Conservation (phyloP, 73 alveolate genomes). For the Paramecium primaurelia region DNA sequence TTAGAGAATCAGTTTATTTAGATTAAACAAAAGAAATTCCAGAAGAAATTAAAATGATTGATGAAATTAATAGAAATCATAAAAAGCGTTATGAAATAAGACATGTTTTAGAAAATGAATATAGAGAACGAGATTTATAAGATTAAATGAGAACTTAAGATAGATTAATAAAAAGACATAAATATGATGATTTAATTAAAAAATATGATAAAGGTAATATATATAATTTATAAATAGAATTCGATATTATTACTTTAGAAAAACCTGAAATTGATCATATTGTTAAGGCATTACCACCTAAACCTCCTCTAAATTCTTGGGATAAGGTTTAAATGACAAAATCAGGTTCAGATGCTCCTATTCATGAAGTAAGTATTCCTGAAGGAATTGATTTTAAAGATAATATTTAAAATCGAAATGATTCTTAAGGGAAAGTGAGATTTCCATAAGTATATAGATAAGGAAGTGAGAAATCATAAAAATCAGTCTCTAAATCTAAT, state of each 20-base stretch:
- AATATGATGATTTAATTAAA: conserved; percentile 37
- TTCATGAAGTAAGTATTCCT: background rate
- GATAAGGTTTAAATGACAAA: conserved; percentile 29
- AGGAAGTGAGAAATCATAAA: background rate
- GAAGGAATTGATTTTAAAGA: conserved; percentile 6
- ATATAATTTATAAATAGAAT: background rate
- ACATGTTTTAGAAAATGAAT: conserved; percentile 42
- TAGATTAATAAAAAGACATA: background rate
- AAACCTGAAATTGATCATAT: conserved; percentile 46
- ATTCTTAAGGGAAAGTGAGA: background rate
- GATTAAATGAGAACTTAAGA: conserved; percentile 34
- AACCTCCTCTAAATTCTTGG: conserved; percentile 46
- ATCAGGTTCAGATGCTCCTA: background rate
- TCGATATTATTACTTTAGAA: conserved; percentile 13
- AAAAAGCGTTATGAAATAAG: conserved; percentile 13
- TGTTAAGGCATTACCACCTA: conserved; percentile 43
- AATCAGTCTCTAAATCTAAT: conserved; percentile 2
- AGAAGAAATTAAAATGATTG: conserved; percentile 37
- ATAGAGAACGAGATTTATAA: background rate
- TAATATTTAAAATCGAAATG: background rate
- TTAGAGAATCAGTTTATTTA: conserved; percentile 35
- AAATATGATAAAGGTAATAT: conserved; percentile 23
- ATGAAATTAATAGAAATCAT: conserved; percentile 36
- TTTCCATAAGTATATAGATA: background rate
- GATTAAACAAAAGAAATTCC: conserved; percentile 46